Percentiles rank a stretch among this genome's conserved stretches.
These are phyloP conservation scores for Brachypodium distachyon DNA, from an alignment of 202 grass and related monocot species.

Conservation along the genomic window DNA sequence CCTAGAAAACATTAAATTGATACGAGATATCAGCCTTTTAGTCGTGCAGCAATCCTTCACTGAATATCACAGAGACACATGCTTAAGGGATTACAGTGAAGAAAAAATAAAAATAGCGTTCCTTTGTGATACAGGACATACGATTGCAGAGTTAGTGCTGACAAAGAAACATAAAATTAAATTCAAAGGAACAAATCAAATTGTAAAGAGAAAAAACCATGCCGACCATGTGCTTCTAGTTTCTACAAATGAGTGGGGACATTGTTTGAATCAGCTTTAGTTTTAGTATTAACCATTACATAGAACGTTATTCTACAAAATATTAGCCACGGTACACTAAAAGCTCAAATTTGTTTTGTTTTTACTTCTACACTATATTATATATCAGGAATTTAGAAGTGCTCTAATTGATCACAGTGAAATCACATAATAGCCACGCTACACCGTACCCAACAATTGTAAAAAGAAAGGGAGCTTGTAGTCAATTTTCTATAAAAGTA, in stretches of 20 bases:
- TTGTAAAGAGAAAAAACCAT: not conserved
- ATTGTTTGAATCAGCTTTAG: not conserved
- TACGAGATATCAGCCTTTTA: not conserved
- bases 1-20: constrained; percentile 25
- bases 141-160: not conserved
- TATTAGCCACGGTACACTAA: not conserved
- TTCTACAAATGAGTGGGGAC: not conserved
- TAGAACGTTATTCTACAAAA: not conserved
- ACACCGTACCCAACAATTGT: no score
- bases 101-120: not conserved
- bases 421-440: no score
- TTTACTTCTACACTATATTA: not conserved
- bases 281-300: not conserved
- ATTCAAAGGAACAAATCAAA: not conserved
- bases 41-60: not conserved
- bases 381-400: not conserved
- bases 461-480: no score
- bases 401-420: no score
- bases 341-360: not conserved
- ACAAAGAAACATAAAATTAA: not conserved
- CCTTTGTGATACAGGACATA: not conserved
- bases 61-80: not conserved
- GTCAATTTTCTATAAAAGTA: no score
- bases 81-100: not conserved
- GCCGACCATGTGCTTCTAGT: not conserved